Evolutionary conservation across 2,329 filamentous ascomycete genomes (phyloP), one percentile per base, ranked within the genome.

Genomic region (Xylariaceae sp.): DNA sequence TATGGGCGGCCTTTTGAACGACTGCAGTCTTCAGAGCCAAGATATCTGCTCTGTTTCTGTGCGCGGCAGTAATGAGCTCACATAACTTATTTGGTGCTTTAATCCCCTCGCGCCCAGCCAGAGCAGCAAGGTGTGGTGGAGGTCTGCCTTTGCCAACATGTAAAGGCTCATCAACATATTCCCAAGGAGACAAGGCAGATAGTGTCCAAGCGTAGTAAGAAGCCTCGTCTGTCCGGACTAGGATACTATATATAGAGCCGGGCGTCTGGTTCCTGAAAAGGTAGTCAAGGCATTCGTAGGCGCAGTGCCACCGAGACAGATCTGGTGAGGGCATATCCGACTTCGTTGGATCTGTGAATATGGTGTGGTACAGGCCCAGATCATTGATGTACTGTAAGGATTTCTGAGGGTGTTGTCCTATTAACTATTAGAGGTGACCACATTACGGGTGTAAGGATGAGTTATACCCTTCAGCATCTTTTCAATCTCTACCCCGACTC

Each of bases 401-500:
- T 49, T 34, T 60, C 28, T 60, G 58, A 36, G 71, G 70, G 37
- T 73, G 63, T 11, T 71, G 69, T 31, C 70, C 71, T 73, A 34
- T 29, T n/a, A 2, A 12, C 14, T 34, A 24, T 63, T 37, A 63
- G 46, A 23, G 8, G 39, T 12, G 5, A n/a, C n/a, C 3, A 17
- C 21, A 45, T 52, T n/a, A 24, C 6, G 24, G 3, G 45, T 21
- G 7, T n/a, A 17, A 28, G 9, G 23, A 39, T 9, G 14, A 8
- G 8, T 44, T 61, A 56, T 71, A 83, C 90, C 89, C 74, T 86
- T 88, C 16, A 98, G 78, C 87, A 96, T 96, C 79, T 98, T 98
- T 69, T 94, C 90, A 3, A 97, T 68, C 71, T 99, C 95, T 3
- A 89, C 83, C 0, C 92, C 91, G 1, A 99, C 87, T 55, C 95